These are phyloP conservation scores for Solanum bulbocastanum DNA, from an alignment of 257 asterid genomes.

Conservation along the genomic window DNA sequence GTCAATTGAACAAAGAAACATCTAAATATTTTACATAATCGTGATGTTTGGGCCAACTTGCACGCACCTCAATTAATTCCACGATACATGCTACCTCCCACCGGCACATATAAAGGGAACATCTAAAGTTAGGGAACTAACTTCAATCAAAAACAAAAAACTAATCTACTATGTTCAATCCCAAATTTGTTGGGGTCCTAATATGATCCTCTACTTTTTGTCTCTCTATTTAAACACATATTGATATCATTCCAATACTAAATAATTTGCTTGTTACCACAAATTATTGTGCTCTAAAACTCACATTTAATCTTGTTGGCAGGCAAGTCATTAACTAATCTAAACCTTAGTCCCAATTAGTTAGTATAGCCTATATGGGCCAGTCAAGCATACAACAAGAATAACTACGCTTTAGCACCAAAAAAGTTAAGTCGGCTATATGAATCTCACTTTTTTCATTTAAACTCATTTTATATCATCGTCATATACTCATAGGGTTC, in stretches of 20 bases:
- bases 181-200: neutral
- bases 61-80: neutral
- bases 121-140: neutral
- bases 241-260: neutral
- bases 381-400: neutral
- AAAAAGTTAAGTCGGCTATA: neutral
- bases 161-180: neutral
- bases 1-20: neutral
- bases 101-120: neutral
- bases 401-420: neutral
- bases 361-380: neutral
- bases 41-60: neutral
- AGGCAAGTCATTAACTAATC: neutral
- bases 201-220: neutral
- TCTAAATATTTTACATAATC: neutral
- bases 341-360: neutral
- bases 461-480: neutral
- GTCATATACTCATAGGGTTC: neutral
- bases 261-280: neutral
- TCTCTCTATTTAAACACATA: neutral
- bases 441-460: neutral
- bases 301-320: neutral
- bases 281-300: neutral
- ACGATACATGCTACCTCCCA: neutral
- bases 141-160: neutral